Percentiles rank a stretch among this genome's conserved stretches.
Evolutionary conservation across 202 grass and related monocot species (phyloP).

Genomic region (Zizania palustris): DNA sequence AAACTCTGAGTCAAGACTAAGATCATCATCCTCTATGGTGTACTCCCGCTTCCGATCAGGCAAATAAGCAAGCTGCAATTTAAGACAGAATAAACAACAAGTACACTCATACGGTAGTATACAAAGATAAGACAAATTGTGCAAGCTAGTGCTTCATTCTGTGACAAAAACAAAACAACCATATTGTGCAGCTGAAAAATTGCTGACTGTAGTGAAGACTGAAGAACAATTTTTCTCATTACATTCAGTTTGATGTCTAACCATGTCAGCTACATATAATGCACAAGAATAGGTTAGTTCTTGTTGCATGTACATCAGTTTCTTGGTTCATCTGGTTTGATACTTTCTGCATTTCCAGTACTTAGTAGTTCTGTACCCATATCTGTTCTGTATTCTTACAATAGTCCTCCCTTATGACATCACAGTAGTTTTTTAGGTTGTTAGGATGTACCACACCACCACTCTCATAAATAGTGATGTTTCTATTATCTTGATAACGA

Average conservation of each 20-base stretch:
- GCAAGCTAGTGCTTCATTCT: slow-evolving; percentile 27
- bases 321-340: not conserved
- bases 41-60: slow-evolving; percentile 89
- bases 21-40: slow-evolving; percentile 67
- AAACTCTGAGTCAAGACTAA: slow-evolving; percentile 85
- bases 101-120: not conserved
- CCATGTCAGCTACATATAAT: not conserved
- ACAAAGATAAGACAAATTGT: slow-evolving; percentile 22
- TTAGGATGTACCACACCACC: not conserved
- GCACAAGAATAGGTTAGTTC: too few relatives aligned
- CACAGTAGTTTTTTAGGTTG: not conserved
- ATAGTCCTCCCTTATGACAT: not conserved
- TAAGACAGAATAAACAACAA: slow-evolving; percentile 38
- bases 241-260: not conserved
- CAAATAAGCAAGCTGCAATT: slow-evolving; percentile 90
- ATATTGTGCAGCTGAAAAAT: slow-evolving; percentile 18
- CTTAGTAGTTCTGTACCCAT: not conserved
- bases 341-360: not conserved
- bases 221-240: not conserved
- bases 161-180: not conserved
- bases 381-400: not conserved
- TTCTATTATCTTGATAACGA: not conserved
- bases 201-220: too few relatives aligned
- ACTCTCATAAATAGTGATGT: not conserved
- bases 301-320: not conserved